Evolutionary conservation across 345 rosid genomes (phyloP).

Genomic region (Bruguiera parviflora): DNA sequence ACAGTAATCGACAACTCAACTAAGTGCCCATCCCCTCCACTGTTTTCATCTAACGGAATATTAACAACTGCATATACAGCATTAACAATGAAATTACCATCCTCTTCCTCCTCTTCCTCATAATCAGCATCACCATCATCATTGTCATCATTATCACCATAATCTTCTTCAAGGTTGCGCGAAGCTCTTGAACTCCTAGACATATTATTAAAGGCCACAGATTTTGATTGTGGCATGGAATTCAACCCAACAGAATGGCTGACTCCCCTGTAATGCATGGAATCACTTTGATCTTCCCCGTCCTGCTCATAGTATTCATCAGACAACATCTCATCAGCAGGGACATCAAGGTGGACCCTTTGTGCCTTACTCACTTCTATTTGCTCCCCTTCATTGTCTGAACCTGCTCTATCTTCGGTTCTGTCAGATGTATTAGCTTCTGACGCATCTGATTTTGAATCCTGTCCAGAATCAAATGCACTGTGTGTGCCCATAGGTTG

Average conservation of each 20-base stretch:
- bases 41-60: not conserved
- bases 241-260: conserved; percentile 47
- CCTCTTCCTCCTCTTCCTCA: conserved; percentile 80
- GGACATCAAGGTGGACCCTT: conserved; percentile 74
- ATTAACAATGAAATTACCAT: conserved; percentile 53
- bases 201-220: conserved; percentile 31
- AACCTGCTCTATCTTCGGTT: conserved; percentile 47
- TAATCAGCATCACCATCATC: conserved; percentile 68
- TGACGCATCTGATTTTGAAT: conserved; percentile 59
- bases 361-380: conserved; percentile 50
- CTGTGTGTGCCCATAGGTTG: conserved; percentile 66
- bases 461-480: conserved; percentile 67
- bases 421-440: conserved; percentile 60
- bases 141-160: conserved; percentile 30
- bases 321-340: conserved; percentile 97
- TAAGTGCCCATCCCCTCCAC: not conserved
- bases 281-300: conserved; percentile 91
- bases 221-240: conserved; percentile 51
- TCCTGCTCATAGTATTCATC: conserved; percentile 99
- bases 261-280: conserved; percentile 53
- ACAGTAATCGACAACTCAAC: not conserved
- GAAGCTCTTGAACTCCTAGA: conserved; percentile 59
- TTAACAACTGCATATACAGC: conserved; percentile 11
- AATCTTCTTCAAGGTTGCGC: conserved; percentile 33
- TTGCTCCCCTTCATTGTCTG: conserved; percentile 66